Conservation (phyloP, 2,329 filamentous ascomycete species). For the Claviceps digitariae region DNA sequence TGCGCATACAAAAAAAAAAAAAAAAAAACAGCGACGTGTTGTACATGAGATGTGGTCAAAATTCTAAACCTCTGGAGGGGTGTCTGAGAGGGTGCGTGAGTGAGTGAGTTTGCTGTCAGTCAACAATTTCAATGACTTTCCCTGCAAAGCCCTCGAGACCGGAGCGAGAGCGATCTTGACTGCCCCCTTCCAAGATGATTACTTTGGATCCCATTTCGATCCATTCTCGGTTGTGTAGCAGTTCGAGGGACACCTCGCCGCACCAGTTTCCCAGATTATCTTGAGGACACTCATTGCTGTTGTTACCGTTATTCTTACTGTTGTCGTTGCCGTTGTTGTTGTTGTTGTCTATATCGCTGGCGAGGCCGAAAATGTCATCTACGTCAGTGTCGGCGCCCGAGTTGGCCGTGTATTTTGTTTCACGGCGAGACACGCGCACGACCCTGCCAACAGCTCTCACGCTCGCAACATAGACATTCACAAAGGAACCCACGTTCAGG, state of each 20-base stretch:
- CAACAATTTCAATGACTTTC: slow-evolving; percentile 46
- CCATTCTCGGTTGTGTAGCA: slow-evolving; percentile 59
- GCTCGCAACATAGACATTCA: slow-evolving; percentile 79
- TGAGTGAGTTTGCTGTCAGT: slow-evolving; percentile 22
- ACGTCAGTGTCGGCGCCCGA: slow-evolving; percentile 24
- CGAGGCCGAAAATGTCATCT: slow-evolving; percentile 46
- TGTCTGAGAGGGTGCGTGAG: background rate
- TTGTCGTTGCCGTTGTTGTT: slow-evolving; percentile 6
- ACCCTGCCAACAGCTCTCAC: slow-evolving; percentile 72
- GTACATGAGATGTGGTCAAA: background rate
- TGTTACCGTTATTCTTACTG: too few species aligned
- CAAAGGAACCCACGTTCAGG: slow-evolving; percentile 52
- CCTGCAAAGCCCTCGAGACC: slow-evolving; percentile 64
- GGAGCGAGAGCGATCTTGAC: slow-evolving; percentile 47
- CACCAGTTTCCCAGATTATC: slow-evolving; percentile 8
- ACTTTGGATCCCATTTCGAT: slow-evolving; percentile 58
- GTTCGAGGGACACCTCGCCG: slow-evolving; percentile 50
- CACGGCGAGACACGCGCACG: slow-evolving; percentile 32
- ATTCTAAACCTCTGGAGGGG: background rate
- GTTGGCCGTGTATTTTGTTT: slow-evolving; percentile 13
- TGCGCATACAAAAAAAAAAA: background rate
- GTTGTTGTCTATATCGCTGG: slow-evolving; percentile 30
- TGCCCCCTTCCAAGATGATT: slow-evolving; percentile 58
- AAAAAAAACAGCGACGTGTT: too few species aligned
- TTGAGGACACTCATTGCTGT: slow-evolving; percentile 10